Base-by-base conservation (phyloP, 192 early-diverging fungal species). In the Umbelopsis ramanniana region DNA sequence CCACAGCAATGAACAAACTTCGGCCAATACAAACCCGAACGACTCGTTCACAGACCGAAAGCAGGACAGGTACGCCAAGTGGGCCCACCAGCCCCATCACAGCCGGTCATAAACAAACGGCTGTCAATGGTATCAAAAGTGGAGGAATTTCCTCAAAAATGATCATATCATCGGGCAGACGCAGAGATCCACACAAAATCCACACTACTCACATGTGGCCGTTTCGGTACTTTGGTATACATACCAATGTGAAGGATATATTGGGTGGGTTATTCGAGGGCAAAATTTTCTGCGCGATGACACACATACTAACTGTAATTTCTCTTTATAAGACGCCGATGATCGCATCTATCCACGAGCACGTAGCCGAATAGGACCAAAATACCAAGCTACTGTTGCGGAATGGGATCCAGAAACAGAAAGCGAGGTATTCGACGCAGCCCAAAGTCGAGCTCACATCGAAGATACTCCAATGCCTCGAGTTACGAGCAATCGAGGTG, bases 151-250 rank as follows among this genome's bases (percentile, higher is more conserved):
- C 26, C 15, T 14, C 23, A 14, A 63, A 63, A 33, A 63, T 38
- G 4, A 63, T 63, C 57, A 63, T 63, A 26, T 17, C 57, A 6
- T n/a, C 33, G 19, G 11, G 24, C 19, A 35, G 57, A n/a, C 26
- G 83, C 46, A 67, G 79, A 46, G 79, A 81, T 80, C 77, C 83
- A 66, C 52, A 87, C 76, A 73, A 82, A 57, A 77, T 79, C n/a
- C 79, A 57, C 24, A 83, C 81, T 71, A 87, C 88, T 15, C 83
- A 88, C 17, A 83, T 89, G 81, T 97, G 94, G 94, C 95, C 95
- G 11, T 97, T 91, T 72, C 84, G 92, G 15, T 97, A 97, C 73
- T 93, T 95, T 84, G 94, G 94, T 17, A 86, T 93, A 22, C 90
- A 95, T 76, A 87, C 90, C 0, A 86, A 91, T 47, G 87, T 92